phyloP scores from a whole-genome alignment of 2,329 filamentous ascomycete genomes.

The Talaromyces sp. region DNA sequence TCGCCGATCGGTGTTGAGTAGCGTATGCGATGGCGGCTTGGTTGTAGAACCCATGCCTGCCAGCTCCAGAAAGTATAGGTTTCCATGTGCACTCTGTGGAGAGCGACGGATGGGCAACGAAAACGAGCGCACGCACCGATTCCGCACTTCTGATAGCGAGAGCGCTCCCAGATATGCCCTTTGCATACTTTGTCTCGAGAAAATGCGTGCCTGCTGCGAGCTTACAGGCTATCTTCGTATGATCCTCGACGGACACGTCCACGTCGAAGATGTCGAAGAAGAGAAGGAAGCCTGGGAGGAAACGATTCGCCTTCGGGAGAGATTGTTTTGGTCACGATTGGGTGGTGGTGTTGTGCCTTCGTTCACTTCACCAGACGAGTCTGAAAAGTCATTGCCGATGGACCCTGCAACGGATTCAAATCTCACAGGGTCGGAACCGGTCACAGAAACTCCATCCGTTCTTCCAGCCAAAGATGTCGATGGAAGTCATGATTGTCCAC shows the following conservation, averaged over 20 bases:
- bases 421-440: not conserved
- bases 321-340: constrained; percentile 95
- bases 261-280: constrained; percentile 73
- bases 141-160: constrained; percentile 81
- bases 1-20: constrained; percentile 73
- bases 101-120: constrained; percentile 67
- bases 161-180: constrained; percentile 84
- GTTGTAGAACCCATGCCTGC: constrained; percentile 83
- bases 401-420: not conserved
- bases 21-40: constrained; percentile 77
- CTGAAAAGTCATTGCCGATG: constrained; percentile 17
- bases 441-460: not conserved
- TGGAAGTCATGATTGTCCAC: constrained; percentile 2
- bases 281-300: constrained; percentile 93
- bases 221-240: constrained; percentile 88
- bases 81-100: constrained; percentile 81
- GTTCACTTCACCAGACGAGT: constrained; percentile 26
- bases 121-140: constrained; percentile 76
- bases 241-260: constrained; percentile 88
- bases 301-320: constrained; percentile 78
- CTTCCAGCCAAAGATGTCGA: not conserved
- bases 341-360: constrained; percentile 84
- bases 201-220: constrained; percentile 83
- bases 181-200: constrained; percentile 78
- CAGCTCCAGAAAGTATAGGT: constrained; percentile 45